phyloP scores from a whole-genome alignment of 495 filamentous ascomycete species.

The Lepraria neglecta region DNA sequence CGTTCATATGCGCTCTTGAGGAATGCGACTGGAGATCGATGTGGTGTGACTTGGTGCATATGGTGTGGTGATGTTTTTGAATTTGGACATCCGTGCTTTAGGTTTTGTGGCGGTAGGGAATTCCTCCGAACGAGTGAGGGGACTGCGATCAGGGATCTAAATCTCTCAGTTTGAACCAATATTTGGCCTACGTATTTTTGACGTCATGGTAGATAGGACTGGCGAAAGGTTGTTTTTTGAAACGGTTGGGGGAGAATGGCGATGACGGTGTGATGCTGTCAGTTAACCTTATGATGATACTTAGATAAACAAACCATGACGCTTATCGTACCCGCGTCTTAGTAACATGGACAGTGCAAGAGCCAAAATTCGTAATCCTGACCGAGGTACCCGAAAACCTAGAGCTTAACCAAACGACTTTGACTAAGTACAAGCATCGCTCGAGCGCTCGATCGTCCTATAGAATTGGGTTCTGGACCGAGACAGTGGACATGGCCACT shows the following conservation, averaged over 20 bases:
- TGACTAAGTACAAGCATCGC: not conserved
- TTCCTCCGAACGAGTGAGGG: not conserved
- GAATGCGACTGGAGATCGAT: not conserved
- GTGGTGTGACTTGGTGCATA: slow-evolving; percentile 6
- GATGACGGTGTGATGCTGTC: not conserved
- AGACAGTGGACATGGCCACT: not conserved
- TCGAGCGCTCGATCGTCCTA: not conserved
- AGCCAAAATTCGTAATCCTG: too few relatives aligned
- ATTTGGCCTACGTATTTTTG: not conserved
- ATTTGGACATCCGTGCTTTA: too few relatives aligned
- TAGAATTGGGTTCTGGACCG: not conserved
- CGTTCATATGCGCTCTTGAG: not conserved
- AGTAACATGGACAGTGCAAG: not conserved
- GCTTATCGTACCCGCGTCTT: too few relatives aligned
- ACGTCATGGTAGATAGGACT: not conserved
- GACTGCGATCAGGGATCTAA: not conserved
- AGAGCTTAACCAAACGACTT: not conserved
- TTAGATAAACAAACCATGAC: not conserved
- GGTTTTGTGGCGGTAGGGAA: not conserved
- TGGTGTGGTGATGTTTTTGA: not conserved
- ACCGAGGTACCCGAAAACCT: not conserved
- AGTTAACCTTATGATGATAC: not conserved
- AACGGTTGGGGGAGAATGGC: too few relatives aligned
- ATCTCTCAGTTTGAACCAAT: not conserved
- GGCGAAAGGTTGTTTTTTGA: not conserved